Percentiles rank a stretch among this genome's conserved stretches.
Conservation (phyloP, 495 filamentous ascomycete genomes). For the Podospora didyma region DNA sequence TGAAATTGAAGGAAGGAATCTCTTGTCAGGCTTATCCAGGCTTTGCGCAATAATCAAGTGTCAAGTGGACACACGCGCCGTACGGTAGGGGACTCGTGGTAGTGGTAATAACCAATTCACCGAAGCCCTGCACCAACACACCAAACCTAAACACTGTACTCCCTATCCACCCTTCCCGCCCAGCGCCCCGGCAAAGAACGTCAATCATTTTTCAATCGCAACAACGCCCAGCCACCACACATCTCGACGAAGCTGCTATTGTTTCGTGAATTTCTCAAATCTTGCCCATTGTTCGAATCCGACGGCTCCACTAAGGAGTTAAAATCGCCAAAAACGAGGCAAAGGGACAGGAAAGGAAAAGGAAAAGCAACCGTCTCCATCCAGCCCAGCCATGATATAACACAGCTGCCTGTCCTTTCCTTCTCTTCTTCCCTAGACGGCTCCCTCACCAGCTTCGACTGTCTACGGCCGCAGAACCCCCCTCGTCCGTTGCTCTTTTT, state of each 20-base stretch:
- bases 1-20: too few species aligned
- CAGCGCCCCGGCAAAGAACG: background rate
- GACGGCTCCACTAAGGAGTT: background rate
- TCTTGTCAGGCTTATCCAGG: background rate
- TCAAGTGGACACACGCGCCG: too few species aligned
- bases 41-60: background rate
- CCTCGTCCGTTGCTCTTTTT: background rate
- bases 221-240: background rate
- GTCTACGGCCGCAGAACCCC: background rate
- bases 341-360: background rate
- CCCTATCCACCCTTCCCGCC: background rate
- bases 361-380: too few species aligned
- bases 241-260: background rate
- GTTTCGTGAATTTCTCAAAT: background rate
- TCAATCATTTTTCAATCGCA: background rate
- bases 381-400: constrained; percentile 4
- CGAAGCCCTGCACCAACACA: background rate
- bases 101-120: background rate
- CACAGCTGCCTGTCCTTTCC: background rate
- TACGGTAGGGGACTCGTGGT: background rate
- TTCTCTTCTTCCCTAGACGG: background rate
- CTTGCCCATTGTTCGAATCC: too few species aligned
- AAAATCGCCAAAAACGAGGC: background rate
- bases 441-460: background rate
- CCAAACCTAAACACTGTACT: background rate